phyloP scores from a whole-genome alignment of 2,329 filamentous ascomycete species.

The Clonostachys solani region DNA sequence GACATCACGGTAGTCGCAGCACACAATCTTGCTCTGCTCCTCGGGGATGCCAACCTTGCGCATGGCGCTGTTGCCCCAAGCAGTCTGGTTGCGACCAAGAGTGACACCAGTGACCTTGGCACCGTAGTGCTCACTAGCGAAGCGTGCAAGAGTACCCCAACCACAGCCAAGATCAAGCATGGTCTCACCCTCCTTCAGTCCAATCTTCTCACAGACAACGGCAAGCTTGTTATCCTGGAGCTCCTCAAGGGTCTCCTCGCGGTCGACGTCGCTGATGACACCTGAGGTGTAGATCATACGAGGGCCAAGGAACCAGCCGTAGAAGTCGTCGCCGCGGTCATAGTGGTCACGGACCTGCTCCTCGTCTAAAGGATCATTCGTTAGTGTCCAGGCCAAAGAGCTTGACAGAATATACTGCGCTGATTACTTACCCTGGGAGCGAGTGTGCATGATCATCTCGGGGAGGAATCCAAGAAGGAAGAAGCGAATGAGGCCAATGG shows the following conservation, averaged over 20 bases:
- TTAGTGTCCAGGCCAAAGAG: background rate
- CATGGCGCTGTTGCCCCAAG: conserved; percentile 90
- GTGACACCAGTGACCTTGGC: conserved; percentile 85
- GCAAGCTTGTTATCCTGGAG: conserved; percentile 97
- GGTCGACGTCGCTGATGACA: conserved; percentile 81
- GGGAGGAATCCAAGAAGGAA: conserved; percentile 85
- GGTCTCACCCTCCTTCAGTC: conserved; percentile 71
- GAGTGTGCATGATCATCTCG: conserved; percentile 88
- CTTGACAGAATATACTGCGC: conserved; percentile 67
- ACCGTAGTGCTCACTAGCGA: conserved; percentile 88
- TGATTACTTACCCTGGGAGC: conserved; percentile 61
- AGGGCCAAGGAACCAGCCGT: conserved; percentile 95
- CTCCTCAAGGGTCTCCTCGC: conserved; percentile 88
- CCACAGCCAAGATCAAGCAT: conserved; percentile 96
- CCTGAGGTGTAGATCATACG: conserved; percentile 99
- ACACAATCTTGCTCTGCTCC: conserved; percentile 86
- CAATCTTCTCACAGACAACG: conserved; percentile 94
- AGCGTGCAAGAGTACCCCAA: conserved; percentile 94
- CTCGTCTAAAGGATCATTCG: conserved; percentile 49
- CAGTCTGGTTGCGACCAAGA: conserved; percentile 92
- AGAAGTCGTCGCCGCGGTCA: conserved; percentile 97
- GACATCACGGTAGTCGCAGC: conserved; percentile 96
- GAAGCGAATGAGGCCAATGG: conserved; percentile 77
- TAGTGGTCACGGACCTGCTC: conserved; percentile 98
- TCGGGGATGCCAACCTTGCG: conserved; percentile 78